These are phyloP conservation scores for Russula ochroleuca DNA, from an alignment of 768 basidiomycete species.

Conservation along the genomic window DNA sequence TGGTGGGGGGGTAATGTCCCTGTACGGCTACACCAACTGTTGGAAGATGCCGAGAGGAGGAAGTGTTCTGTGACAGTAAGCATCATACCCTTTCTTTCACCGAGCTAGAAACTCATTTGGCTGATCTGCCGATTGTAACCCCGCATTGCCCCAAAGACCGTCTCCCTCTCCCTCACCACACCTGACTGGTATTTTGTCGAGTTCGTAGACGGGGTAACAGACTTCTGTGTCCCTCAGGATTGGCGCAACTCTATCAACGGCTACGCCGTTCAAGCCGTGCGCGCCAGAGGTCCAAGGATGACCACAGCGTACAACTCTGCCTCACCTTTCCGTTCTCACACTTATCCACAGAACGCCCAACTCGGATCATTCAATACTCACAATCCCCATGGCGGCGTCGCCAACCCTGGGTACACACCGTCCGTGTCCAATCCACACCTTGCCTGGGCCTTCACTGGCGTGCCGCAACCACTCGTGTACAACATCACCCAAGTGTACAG, in stretches of 20 bases:
- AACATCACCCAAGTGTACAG: constrained; percentile 3
- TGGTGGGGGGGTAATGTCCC: constrained; percentile 15
- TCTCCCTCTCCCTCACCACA: constrained; percentile 13
- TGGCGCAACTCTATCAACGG: constrained; percentile 5
- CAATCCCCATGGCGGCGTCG: not conserved
- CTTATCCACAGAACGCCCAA: not conserved
- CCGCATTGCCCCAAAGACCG: not conserved
- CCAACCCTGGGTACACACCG: not conserved
- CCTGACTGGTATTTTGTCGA: constrained; percentile 16
- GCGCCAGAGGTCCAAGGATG: not conserved
- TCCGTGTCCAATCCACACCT: not conserved
- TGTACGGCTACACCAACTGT: not conserved
- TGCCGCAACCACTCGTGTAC: not conserved
- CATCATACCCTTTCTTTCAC: not conserved
- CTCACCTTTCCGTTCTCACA: not conserved
- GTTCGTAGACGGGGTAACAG: constrained; percentile 6
- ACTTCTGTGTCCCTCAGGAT: not conserved
- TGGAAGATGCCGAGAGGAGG: constrained; percentile 5
- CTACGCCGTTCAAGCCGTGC: not conserved
- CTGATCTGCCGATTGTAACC: not conserved
- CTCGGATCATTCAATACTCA: not conserved
- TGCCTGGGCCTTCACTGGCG: not conserved
- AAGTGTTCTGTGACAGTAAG: constrained; percentile 4
- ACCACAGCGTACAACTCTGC: not conserved
- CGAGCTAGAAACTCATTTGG: not conserved